phyloP scores from a whole-genome alignment of 331 rosid species.

The Saraca asoca region DNA sequence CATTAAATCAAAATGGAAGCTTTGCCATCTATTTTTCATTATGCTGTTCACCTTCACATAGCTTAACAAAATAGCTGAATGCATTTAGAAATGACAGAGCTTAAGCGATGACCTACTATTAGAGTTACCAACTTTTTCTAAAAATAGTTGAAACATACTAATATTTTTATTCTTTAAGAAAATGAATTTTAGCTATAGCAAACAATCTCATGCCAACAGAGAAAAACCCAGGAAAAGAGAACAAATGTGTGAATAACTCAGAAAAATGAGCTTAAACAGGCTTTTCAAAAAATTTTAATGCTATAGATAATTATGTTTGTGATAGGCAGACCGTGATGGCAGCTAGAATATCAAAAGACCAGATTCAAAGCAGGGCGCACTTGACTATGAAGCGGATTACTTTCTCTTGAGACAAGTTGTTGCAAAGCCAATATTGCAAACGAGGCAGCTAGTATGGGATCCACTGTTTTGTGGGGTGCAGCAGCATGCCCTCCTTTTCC shows the following conservation, averaged over 20 bases:
- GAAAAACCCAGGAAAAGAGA: not conserved
- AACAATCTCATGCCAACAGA: not conserved
- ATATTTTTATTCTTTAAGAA: too few relatives aligned
- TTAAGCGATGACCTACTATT: too few relatives aligned
- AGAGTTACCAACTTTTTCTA: too few relatives aligned
- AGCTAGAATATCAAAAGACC: not conserved
- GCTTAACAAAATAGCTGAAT: too few relatives aligned
- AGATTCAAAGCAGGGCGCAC: slow-evolving; percentile 40
- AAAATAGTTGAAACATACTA: too few relatives aligned
- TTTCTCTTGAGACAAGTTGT: slow-evolving; percentile 67
- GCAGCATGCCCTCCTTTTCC: slow-evolving; percentile 69
- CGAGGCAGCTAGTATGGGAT: slow-evolving; percentile 63
- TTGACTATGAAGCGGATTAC: slow-evolving; percentile 56
- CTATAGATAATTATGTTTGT: slow-evolving; percentile 7
- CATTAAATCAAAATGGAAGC: not conserved
- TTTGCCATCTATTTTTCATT: not conserved
- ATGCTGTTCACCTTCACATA: too few relatives aligned
- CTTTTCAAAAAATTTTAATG: not conserved
- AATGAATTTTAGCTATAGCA: too few relatives aligned
- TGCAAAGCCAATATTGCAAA: slow-evolving; percentile 62
- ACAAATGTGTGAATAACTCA: not conserved
- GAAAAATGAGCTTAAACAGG: not conserved
- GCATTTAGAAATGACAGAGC: too few relatives aligned
- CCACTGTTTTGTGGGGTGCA: slow-evolving; percentile 44
- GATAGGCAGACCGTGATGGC: not conserved